Evolutionary conservation across 2,329 filamentous ascomycete species (phyloP), one percentile per base, ranked within the genome.

Genomic region (Nemania sp.): DNA sequence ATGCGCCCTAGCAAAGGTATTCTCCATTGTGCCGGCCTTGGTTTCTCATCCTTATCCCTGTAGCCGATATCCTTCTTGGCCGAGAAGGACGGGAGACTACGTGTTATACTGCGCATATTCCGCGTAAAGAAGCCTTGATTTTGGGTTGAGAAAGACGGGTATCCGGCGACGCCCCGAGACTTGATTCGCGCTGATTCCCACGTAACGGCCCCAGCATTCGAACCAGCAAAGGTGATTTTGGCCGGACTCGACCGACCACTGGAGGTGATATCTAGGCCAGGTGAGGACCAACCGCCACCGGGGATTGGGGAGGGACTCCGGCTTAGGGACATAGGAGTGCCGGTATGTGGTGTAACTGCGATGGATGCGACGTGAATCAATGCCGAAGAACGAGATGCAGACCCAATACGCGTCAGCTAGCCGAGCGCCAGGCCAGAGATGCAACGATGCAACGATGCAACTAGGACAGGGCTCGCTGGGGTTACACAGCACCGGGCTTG

Each of bases 271-370:
- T 89, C 91, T 77, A 93, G 86, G 71, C 90, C 93, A 64, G 92
- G 93, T 81, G 91, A 96, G 64, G 93, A 89, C 94, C 95, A 98
- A 74, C 94, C 94, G 77, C 93, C 93, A 75, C 92, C 92, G 69
- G 90, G 91, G 70, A 89, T 87, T 70, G 94, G 95, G 64, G 93
- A 97, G 58, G 94, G 93, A 77, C 93, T 97, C 81, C 93, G 90
- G 73, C 94, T 96, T 70, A 95, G 83, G 73, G 92, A 92, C 94
- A 97, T 97, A 75, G 83, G 81, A 73, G 80, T n/a, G n/a, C n/a
- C n/a, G n/a, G n/a, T 76, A 74, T 82, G 84, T 51, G 88, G 86
- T 59, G 85, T 89, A 76, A 87, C 85, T 87, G 79, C 66, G 63
- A 62, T 55, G 56, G 64, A 57, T 52, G 49, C 57, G 56, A 38